Percentiles rank a stretch among this genome's conserved stretches.
phyloP scores from a whole-genome alignment of 2,329 filamentous ascomycete genomes.

The Neopestalotiopsis sp. region DNA sequence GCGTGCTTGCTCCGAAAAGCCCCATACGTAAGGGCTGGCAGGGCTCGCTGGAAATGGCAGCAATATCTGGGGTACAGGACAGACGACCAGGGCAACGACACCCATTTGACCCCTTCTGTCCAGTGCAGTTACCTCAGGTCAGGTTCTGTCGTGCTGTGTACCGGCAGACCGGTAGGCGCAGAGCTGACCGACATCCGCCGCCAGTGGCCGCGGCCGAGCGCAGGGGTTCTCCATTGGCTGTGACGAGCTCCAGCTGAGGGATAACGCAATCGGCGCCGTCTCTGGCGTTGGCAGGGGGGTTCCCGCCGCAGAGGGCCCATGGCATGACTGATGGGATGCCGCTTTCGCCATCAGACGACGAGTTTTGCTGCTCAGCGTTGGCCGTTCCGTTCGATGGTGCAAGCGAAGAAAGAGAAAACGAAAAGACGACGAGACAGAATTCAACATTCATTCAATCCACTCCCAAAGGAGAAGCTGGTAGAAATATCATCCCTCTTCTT shows the following conservation, averaged over 20 bases:
- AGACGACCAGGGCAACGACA: neutral
- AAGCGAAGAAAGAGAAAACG: neutral
- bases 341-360: slow-evolving; percentile 13
- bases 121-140: neutral
- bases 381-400: neutral
- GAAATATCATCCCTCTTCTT: neutral
- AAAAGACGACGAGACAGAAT: slow-evolving; percentile 1
- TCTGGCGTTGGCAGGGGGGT: neutral
- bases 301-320: neutral
- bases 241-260: slow-evolving; percentile 15
- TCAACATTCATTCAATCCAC: neutral
- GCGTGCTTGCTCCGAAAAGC: neutral
- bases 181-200: slow-evolving; percentile 13
- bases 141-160: neutral
- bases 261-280: slow-evolving; percentile 20
- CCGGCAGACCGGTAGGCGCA: slow-evolving; percentile 12
- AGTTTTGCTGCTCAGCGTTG: slow-evolving; percentile 1
- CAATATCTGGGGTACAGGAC: slow-evolving; percentile 14
- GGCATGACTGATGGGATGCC: slow-evolving; percentile 10
- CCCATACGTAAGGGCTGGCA: neutral
- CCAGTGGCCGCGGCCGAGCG: neutral
- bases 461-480: slow-evolving; percentile 13
- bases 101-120: neutral
- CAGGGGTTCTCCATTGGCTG: slow-evolving; percentile 10
- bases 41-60: neutral